phyloP scores from a whole-genome alignment of 495 filamentous ascomycete genomes.

The Amorphotheca resinae region DNA sequence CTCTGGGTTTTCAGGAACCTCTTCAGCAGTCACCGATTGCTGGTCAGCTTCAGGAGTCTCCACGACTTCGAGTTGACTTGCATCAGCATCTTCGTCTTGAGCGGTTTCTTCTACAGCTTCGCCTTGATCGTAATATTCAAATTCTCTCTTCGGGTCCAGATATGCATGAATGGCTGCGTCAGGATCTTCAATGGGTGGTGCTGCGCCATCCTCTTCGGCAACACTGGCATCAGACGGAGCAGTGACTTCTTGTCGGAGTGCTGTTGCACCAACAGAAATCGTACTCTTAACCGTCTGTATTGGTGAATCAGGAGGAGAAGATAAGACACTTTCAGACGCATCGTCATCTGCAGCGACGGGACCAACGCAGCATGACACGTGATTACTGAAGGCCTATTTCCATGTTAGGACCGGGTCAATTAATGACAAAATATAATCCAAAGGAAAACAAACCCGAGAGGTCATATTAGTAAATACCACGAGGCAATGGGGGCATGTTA shows the following conservation, averaged over 20 bases:
- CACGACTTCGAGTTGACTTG: neutral
- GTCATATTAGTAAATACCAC: slow-evolving; percentile 3
- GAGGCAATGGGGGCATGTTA: slow-evolving; percentile 8
- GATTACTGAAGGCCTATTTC: slow-evolving; percentile 13
- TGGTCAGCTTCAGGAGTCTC: neutral
- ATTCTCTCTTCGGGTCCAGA: neutral
- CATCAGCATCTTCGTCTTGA: neutral
- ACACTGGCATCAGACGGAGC: neutral
- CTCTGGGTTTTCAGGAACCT: neutral
- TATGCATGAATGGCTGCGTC: neutral
- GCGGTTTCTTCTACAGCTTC: neutral
- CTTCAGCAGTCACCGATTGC: neutral
- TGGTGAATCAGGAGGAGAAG: slow-evolving; percentile 6
- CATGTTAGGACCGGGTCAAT: slow-evolving; percentile 5
- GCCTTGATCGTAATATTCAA: slow-evolving; percentile 7
- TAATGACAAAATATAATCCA: neutral
- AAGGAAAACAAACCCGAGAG: slow-evolving; percentile 4
- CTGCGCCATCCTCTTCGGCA: neutral
- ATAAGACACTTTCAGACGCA: slow-evolving; percentile 4
- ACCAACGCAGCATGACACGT: slow-evolving; percentile 9
- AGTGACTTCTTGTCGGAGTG: neutral
- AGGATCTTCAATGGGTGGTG: neutral
- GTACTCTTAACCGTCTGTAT: too few relatives aligned
- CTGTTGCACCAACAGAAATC: neutral
- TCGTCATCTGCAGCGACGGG: neutral